These are phyloP conservation scores for Coelastrella sp. DNA, from an alignment of 139 green algal species.

Conservation along the genomic window DNA sequence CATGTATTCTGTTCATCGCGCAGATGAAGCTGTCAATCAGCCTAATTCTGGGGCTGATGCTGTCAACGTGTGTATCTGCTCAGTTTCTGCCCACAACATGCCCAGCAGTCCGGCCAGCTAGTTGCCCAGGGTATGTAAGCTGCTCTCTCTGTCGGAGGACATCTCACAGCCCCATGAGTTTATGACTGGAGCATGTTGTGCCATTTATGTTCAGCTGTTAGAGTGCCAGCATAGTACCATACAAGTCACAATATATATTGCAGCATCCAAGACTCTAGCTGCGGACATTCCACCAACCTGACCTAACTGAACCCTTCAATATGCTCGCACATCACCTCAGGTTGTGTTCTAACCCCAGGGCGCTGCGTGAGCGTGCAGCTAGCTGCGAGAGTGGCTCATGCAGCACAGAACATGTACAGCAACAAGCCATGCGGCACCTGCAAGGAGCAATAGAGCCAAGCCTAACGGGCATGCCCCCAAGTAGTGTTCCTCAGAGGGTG, in stretches of 20 bases:
- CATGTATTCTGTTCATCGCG: background rate
- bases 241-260: too few relatives aligned
- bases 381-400: background rate
- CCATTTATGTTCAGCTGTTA: too few relatives aligned
- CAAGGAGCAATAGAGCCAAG: too few relatives aligned
- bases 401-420: background rate
- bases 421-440: background rate
- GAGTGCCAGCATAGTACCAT: too few relatives aligned
- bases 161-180: too few relatives aligned
- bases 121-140: background rate
- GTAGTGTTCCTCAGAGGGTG: background rate
- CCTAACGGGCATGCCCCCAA: background rate
- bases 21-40: background rate
- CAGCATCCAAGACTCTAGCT: too few relatives aligned
- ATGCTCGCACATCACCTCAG: too few relatives aligned
- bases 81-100: background rate
- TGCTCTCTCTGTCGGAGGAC: too few relatives aligned
- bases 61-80: background rate
- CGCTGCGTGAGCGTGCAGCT: background rate
- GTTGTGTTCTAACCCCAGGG: background rate
- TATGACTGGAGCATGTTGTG: too few relatives aligned
- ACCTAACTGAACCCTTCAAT: too few relatives aligned
- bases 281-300: too few relatives aligned
- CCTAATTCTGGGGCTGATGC: background rate
- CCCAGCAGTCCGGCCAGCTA: background rate